phyloP scores from a whole-genome alignment of 2,329 filamentous ascomycete species.

The Penicillium polonicum region DNA sequence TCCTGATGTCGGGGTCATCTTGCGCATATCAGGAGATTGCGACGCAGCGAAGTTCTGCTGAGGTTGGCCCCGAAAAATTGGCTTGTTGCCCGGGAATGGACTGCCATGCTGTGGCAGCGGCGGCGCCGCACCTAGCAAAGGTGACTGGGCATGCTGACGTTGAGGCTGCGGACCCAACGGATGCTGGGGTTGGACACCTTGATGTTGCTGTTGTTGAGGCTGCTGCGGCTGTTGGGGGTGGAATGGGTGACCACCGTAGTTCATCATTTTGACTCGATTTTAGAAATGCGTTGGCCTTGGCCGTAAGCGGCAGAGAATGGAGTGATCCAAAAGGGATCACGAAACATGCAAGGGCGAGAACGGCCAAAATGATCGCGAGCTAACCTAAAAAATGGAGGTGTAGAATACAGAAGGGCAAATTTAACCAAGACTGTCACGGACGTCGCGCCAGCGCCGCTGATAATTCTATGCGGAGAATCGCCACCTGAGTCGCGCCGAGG shows the following conservation, averaged over 20 bases:
- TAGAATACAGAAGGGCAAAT: neutral
- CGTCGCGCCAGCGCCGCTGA: slow-evolving; percentile 15
- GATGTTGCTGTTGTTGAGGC: slow-evolving; percentile 23
- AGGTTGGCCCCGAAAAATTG: slow-evolving; percentile 28
- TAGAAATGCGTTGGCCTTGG: slow-evolving; percentile 13
- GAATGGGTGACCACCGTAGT: slow-evolving; percentile 34
- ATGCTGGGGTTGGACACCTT: slow-evolving; percentile 21
- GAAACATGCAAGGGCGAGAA: slow-evolving; percentile 16
- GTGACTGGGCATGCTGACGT: slow-evolving; percentile 33
- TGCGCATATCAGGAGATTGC: slow-evolving; percentile 35
- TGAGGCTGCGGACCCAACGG: slow-evolving; percentile 20
- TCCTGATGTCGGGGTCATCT: slow-evolving; percentile 34
- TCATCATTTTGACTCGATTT: slow-evolving; percentile 34
- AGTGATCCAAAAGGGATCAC: slow-evolving; percentile 4
- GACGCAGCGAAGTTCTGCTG: slow-evolving; percentile 26
- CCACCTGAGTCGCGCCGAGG: slow-evolving; percentile 23
- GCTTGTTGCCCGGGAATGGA: slow-evolving; percentile 28
- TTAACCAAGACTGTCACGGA: neutral
- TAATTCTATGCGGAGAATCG: slow-evolving; percentile 10
- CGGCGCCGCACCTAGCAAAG: slow-evolving; percentile 27
- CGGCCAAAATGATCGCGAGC: neutral
- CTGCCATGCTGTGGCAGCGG: slow-evolving; percentile 29
- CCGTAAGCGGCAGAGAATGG: slow-evolving; percentile 18
- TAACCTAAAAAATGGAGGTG: neutral
- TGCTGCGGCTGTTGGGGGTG: slow-evolving; percentile 29